Conservation (phyloP, 1,284 basidiomycete genomes). For the Leccinum subrobustum region DNA sequence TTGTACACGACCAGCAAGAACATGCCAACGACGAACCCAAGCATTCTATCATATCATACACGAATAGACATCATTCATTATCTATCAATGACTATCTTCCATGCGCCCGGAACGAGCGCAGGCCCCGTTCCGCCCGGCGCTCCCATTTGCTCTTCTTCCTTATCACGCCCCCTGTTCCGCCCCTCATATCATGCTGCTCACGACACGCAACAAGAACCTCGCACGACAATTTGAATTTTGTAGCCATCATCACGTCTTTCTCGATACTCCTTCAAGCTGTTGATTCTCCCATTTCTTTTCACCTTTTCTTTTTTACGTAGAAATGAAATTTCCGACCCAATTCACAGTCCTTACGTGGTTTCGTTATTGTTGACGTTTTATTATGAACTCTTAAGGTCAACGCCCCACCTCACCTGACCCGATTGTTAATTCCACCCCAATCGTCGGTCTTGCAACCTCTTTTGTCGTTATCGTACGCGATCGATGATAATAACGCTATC, state of each 20-base stretch:
- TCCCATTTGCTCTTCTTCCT: neutral
- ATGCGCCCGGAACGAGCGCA: slow-evolving; percentile 9
- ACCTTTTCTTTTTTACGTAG: neutral
- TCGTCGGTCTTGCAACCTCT: neutral
- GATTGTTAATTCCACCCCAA: neutral
- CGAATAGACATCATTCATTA: slow-evolving; percentile 26
- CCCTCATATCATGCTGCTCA: neutral
- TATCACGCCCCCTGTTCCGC: neutral
- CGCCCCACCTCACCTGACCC: neutral
- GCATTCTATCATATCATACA: slow-evolving; percentile 15
- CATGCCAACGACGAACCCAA: slow-evolving; percentile 18
- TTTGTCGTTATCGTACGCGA: neutral
- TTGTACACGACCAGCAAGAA: slow-evolving; percentile 17
- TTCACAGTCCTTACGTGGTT: neutral
- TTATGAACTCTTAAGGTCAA: neutral
- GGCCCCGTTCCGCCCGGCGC: slow-evolving; percentile 3
- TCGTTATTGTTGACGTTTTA: neutral
- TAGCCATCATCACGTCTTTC: neutral
- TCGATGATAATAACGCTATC: neutral
- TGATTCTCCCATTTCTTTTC: neutral
- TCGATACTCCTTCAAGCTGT: neutral
- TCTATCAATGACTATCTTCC: neutral
- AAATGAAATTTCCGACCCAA: neutral
- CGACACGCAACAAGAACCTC: neutral
- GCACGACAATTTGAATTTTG: neutral